Percentiles rank a stretch among this genome's conserved stretches.
Evolutionary conservation across 257 asterid genomes (phyloP).

Genomic region (Solanum boliviense): DNA sequence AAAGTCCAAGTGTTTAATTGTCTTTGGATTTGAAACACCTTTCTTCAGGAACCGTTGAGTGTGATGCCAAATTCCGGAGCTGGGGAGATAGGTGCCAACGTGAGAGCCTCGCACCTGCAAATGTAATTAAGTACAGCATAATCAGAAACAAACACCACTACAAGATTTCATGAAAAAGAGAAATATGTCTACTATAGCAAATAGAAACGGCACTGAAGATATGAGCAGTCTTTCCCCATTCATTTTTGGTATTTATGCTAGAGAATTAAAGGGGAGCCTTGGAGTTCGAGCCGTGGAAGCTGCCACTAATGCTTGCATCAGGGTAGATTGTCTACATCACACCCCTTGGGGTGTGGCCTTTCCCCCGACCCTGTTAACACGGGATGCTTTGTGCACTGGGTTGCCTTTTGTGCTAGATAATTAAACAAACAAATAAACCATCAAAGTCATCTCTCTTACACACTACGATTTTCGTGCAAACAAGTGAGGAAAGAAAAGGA

Average conservation of each 20-base stretch:
- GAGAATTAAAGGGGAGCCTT: background rate
- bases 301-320: background rate
- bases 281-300: background rate
- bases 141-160: background rate
- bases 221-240: background rate
- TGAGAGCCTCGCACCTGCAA: conserved; percentile 89
- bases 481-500: background rate
- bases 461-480: background rate
- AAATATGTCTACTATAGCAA: background rate
- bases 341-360: background rate
- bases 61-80: conserved; percentile 94
- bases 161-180: background rate
- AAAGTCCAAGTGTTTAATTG: conserved; percentile 94
- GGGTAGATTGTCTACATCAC: background rate
- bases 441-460: background rate
- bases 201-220: background rate
- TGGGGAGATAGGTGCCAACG: conserved; percentile 89
- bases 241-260: background rate
- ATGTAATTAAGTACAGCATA: background rate
- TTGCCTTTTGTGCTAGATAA: background rate
- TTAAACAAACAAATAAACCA: background rate
- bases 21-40: conserved; percentile 57
- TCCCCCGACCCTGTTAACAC: background rate
- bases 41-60: conserved; percentile 75
- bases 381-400: background rate